These are phyloP conservation scores for Sphagnurus paluster DNA, from an alignment of 1,284 basidiomycete genomes.

Conservation along the genomic window DNA sequence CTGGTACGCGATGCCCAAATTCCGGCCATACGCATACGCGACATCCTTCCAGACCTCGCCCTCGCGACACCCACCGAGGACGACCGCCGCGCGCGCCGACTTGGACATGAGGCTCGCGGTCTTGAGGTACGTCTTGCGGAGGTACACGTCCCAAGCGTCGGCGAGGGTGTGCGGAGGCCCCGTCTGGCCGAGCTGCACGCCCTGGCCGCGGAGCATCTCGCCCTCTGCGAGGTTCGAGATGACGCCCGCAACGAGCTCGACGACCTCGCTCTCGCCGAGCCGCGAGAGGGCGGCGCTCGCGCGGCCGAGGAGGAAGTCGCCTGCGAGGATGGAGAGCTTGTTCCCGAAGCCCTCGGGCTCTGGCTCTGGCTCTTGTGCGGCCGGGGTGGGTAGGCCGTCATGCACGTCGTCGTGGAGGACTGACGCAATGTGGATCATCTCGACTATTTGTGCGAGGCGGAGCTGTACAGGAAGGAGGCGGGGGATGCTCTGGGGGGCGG, in stretches of 20 bases:
- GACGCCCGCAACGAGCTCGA: conserved; percentile 90
- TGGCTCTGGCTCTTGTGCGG: neutral
- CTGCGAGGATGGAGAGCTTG: conserved; percentile 92
- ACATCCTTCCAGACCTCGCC: conserved; percentile 87
- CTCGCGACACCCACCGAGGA: conserved; percentile 81
- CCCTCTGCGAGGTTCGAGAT: conserved; percentile 97
- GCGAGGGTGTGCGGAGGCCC: conserved; percentile 29
- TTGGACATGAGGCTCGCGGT: conserved; percentile 96
- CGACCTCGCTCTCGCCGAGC: conserved; percentile 86
- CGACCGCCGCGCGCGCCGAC: conserved; percentile 85
- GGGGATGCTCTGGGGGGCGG: conserved; percentile 30
- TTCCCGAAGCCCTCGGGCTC: conserved; percentile 83
- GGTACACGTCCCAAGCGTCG: conserved; percentile 81
- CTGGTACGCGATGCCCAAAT: conserved; percentile 88
- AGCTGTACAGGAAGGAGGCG: conserved; percentile 81
- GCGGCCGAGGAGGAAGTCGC: conserved; percentile 94
- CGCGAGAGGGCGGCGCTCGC: conserved; percentile 88
- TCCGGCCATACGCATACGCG: conserved; percentile 70
- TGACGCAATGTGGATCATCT: conserved; percentile 99
- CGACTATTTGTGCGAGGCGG: conserved; percentile 93
- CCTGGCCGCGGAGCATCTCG: conserved; percentile 88
- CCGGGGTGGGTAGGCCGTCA: conserved; percentile 46
- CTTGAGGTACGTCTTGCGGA: conserved; percentile 95
- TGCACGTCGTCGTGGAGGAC: conserved; percentile 96
- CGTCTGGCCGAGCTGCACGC: conserved; percentile 33